Percentiles rank a stretch among this genome's conserved stretches.
These are phyloP conservation scores for Albugo candida DNA, from an alignment of 352 stramenopile species.

Conservation along the genomic window DNA sequence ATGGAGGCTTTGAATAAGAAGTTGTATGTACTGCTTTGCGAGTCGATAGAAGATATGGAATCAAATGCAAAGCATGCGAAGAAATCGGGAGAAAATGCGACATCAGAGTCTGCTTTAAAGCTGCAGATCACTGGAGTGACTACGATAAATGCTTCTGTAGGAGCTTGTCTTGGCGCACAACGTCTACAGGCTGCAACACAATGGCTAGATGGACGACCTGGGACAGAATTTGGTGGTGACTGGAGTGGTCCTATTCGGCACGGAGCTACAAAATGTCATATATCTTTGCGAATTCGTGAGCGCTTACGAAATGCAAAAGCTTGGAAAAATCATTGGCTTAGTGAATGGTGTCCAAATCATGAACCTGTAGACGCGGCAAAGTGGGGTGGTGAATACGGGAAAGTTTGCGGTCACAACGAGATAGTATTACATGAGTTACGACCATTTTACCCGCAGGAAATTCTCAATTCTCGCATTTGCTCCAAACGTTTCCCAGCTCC, in stretches of 20 bases:
- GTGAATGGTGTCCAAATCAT: slow-evolving; percentile 52
- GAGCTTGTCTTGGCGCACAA: slow-evolving; percentile 24
- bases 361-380: slow-evolving; percentile 36
- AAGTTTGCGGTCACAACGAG: slow-evolving; percentile 80
- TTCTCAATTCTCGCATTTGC: slow-evolving; percentile 78
- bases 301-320: slow-evolving; percentile 6
- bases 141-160: slow-evolving; percentile 33
- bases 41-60: slow-evolving; percentile 9
- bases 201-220: slow-evolving; percentile 57
- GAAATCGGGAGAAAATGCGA: slow-evolving; percentile 14
- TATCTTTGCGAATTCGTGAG: slow-evolving; percentile 33
- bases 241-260: slow-evolving; percentile 52
- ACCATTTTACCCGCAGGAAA: slow-evolving; percentile 72
- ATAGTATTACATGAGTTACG: slow-evolving; percentile 71
- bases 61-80: neutral
- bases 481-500: slow-evolving; percentile 53
- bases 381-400: slow-evolving; percentile 73
- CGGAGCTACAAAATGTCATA: slow-evolving; percentile 50
- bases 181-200: slow-evolving; percentile 58
- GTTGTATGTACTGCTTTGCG: slow-evolving; percentile 30
- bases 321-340: slow-evolving; percentile 5
- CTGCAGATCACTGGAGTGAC: slow-evolving; percentile 36
- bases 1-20: slow-evolving; percentile 52
- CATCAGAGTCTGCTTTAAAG: slow-evolving; percentile 25
- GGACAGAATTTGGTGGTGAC: slow-evolving; percentile 20